phyloP scores from a whole-genome alignment of 768 basidiomycete genomes.

The Lactifluus subvellereus region DNA sequence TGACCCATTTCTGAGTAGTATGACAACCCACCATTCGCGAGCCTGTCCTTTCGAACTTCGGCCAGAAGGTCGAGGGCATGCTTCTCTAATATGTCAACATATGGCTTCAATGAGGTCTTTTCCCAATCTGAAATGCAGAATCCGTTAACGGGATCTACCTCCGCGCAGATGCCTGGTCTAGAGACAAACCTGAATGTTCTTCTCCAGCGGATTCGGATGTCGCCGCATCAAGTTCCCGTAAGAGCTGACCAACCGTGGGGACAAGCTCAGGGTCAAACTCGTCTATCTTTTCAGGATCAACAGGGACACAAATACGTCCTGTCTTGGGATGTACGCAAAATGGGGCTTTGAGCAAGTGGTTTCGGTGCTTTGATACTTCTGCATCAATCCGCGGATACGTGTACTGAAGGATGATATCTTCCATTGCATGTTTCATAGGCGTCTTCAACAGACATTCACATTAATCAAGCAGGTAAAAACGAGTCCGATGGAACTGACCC shows the following conservation, averaged over 20 bases:
- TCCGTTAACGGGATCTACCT: background rate
- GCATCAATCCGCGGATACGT: constrained; percentile 95
- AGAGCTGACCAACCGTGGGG: constrained; percentile 81
- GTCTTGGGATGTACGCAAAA: constrained; percentile 98
- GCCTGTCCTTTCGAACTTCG: constrained; percentile 46
- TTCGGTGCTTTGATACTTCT: constrained; percentile 95
- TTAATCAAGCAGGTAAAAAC: background rate
- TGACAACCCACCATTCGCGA: constrained; percentile 35
- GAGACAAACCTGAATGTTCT: constrained; percentile 20
- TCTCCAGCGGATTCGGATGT: constrained; percentile 21
- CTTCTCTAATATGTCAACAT: constrained; percentile 82
- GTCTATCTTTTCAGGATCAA: constrained; percentile 70
- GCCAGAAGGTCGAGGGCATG: constrained; percentile 57
- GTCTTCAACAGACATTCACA: constrained; percentile 26
- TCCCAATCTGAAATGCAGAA: constrained; percentile 57
- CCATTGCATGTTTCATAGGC: constrained; percentile 47
- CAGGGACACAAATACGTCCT: constrained; percentile 89
- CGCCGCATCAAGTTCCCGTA: constrained; percentile 64
- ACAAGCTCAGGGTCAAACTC: constrained; percentile 80
- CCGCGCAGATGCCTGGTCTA: background rate
- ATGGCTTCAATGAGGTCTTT: constrained; percentile 80
- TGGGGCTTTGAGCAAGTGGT: constrained; percentile 95
- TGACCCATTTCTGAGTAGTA: background rate
- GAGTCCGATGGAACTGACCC: constrained; percentile 30
- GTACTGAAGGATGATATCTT: constrained; percentile 89